These are phyloP conservation scores for Leccinum incarnatum DNA, from an alignment of 768 basidiomycete species.

Conservation along the genomic window DNA sequence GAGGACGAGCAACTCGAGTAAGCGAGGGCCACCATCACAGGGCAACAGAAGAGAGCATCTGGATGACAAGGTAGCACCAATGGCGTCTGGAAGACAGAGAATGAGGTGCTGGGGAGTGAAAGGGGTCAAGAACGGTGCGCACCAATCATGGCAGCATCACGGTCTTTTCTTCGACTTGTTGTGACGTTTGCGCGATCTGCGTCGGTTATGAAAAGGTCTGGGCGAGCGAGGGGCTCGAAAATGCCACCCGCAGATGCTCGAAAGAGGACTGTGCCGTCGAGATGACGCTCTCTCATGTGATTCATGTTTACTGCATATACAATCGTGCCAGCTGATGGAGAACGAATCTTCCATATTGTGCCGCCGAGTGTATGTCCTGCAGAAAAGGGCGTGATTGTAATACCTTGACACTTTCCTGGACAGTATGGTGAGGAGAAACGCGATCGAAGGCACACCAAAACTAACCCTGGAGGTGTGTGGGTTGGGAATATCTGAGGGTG, in stretches of 20 bases:
- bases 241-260: constrained; percentile 71
- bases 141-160: constrained; percentile 89
- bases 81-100: constrained; percentile 57
- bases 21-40: constrained; percentile 90
- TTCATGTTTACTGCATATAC: constrained; percentile 95
- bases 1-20: constrained; percentile 92
- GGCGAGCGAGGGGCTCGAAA: constrained; percentile 83
- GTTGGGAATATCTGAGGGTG: constrained; percentile 92
- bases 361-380: constrained; percentile 96
- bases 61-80: constrained; percentile 81
- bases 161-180: constrained; percentile 84
- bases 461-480: constrained; percentile 89
- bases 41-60: constrained; percentile 85
- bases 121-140: constrained; percentile 16
- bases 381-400: constrained; percentile 93
- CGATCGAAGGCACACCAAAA: constrained; percentile 7
- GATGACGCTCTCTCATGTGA: constrained; percentile 92
- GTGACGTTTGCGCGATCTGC: constrained; percentile 81
- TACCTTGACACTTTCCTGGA: constrained; percentile 83
- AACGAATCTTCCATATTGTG: constrained; percentile 98
- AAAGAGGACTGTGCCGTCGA: constrained; percentile 90
- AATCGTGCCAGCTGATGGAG: constrained; percentile 93
- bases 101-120: neutral
- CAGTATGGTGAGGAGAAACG: constrained; percentile 3
- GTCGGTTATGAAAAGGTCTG: constrained; percentile 92